Evolutionary conservation across 2,329 filamentous ascomycete species (phyloP).

Genomic region (Cryoendolithus antarcticus): DNA sequence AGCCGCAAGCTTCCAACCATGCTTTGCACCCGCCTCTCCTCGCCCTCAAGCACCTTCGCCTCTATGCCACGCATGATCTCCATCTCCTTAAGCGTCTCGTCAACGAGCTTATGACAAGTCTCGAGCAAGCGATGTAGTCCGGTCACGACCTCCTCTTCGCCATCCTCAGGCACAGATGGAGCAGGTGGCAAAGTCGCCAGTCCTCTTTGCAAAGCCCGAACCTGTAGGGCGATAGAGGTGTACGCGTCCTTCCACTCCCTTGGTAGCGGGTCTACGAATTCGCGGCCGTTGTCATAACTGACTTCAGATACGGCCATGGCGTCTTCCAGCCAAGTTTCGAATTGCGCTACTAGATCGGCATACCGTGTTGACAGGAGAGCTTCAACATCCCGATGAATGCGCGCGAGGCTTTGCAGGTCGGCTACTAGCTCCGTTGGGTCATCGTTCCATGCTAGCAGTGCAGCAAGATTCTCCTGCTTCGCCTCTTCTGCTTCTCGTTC

Average conservation of each 20-base stretch:
- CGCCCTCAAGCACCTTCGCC: no score
- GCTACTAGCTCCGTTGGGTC: slow-evolving; percentile 37
- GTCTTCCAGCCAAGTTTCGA: slow-evolving; percentile 45
- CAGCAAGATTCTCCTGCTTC: slow-evolving; percentile 40
- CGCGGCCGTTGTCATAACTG: slow-evolving; percentile 9
- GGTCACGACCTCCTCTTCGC: no score
- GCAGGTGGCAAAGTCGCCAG: slow-evolving; percentile 35
- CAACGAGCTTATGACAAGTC: no score
- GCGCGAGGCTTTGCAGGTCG: slow-evolving; percentile 40
- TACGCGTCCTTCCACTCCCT: slow-evolving; percentile 48
- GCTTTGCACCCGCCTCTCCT: no score
- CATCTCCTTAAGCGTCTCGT: no score
- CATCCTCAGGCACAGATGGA: no score
- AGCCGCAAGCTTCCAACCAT: no score
- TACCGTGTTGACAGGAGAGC: slow-evolving; percentile 27
- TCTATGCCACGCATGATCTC: no score
- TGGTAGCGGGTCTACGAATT: slow-evolving; percentile 48
- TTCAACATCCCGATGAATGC: slow-evolving; percentile 3
- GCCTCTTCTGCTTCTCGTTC: slow-evolving; percentile 15
- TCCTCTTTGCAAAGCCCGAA: slow-evolving; percentile 43
- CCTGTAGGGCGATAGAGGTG: slow-evolving; percentile 37
- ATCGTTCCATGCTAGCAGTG: slow-evolving; percentile 40
- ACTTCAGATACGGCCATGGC: slow-evolving; percentile 3
- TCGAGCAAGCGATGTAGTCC: no score
- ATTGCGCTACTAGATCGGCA: slow-evolving; percentile 40